A percentile compares a stretch with the other conserved stretches of the same genome.
Conservation (phyloP, 2,329 filamentous ascomycete species). For the Pseudogymnoascus pannorum region DNA sequence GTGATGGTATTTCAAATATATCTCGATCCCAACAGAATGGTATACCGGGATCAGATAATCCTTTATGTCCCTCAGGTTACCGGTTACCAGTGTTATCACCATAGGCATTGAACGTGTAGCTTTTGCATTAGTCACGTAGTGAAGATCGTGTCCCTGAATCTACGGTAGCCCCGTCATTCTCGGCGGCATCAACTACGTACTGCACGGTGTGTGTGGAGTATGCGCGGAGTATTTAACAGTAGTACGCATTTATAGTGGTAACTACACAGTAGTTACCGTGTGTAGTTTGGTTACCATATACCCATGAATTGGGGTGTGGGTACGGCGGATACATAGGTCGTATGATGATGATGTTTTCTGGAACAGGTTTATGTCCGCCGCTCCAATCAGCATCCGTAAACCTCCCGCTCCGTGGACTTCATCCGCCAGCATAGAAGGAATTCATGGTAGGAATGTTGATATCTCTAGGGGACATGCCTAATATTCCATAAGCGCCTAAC, state of each 20-base stretch:
- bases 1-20: background rate
- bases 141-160: background rate
- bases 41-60: conserved; percentile 1
- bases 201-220: background rate
- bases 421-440: background rate
- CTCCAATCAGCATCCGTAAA: background rate
- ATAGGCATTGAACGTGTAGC: background rate
- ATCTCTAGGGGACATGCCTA: background rate
- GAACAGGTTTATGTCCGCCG: background rate
- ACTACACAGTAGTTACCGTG: background rate
- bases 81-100: background rate
- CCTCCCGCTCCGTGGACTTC: background rate
- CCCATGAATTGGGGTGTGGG: background rate
- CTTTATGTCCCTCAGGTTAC: background rate
- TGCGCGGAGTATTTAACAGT: background rate
- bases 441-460: background rate
- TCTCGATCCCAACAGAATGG: background rate
- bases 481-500: background rate
- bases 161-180: background rate
- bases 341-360: background rate
- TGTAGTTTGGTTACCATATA: no score
- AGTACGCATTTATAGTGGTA: background rate
- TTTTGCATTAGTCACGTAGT: background rate
- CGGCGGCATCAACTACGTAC: background rate
- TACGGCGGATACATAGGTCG: background rate